Base-by-base conservation (phyloP, 306 rosid species). In the Dryas drummondii region DNA sequence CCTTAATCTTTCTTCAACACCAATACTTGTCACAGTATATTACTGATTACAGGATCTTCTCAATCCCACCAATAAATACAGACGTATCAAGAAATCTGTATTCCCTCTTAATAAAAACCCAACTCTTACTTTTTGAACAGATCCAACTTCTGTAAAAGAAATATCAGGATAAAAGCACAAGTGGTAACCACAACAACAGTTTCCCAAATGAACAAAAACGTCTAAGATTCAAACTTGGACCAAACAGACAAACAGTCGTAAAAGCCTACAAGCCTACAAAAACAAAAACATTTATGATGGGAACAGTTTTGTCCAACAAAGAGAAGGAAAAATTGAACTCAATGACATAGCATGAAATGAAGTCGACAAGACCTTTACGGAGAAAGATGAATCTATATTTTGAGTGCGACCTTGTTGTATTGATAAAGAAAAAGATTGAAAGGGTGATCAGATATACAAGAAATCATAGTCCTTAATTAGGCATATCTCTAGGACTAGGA, bases 301-400 rank as follows among this genome's bases (percentile, higher is more conserved):
- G 40, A 72, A 75, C 77, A 50, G 68, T 75, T 59, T 5, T 71
- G 11, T 41, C 40, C 0, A 32, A 26, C 55, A 27, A 48, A 13
- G 56, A 49, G 61, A 57, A 72, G 68, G 63, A 68, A 72, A 82
- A 73, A 77, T 42, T 47, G 65, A 47, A 58, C 70, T 19, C 47
- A 48, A 56, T 72, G 32, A 12, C 72, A 22, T 45, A 12, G 9
- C 44, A 77, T 49, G 62, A 72, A 59, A 58, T 40, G 75, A 69
- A 42, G 71, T 78, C 69, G 68, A 68, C 63, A 74, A 75, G 62
- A 60, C 63, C 65, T 44, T 42, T 68, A n/a, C 72, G 75, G 46
- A 73, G 81, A 60, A 63, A 15, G 51, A 67, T 65, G 68, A 80
- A 61, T 79, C 60, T 13, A 41, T 27, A 78, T 64, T 68, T 44